phyloP scores from a whole-genome alignment of 306 rosid species.

The Malus orientalis region DNA sequence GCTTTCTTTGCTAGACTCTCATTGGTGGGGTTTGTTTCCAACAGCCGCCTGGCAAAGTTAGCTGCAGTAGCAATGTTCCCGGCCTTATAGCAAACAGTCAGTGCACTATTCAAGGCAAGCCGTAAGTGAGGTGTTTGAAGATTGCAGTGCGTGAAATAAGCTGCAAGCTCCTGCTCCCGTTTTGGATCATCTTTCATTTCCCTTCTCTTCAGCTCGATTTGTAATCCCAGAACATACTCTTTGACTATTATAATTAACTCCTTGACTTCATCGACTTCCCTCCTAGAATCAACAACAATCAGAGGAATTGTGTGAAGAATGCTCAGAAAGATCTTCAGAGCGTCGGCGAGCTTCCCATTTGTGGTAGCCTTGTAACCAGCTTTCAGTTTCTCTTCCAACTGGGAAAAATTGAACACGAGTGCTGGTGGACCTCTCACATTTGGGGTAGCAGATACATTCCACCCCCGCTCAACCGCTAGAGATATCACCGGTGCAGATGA shows the following conservation, averaged over 20 bases:
- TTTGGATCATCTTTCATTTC: conserved; percentile 56
- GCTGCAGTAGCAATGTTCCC: conserved; percentile 82
- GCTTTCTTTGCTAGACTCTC: conserved; percentile 83
- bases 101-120: conserved; percentile 71
- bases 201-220: conserved; percentile 78
- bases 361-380: conserved; percentile 85
- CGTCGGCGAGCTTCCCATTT: conserved; percentile 68
- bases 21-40: conserved; percentile 72
- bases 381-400: conserved; percentile 79
- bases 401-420: conserved; percentile 64
- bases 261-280: conserved; percentile 93
- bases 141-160: conserved; percentile 93
- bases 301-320: conserved; percentile 81
- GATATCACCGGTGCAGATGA: conserved; percentile 68
- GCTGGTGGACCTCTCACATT: conserved; percentile 78
- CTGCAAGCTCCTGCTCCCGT: conserved; percentile 90
- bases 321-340: conserved; percentile 47
- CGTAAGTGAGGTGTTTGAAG: conserved; percentile 88
- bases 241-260: conserved; percentile 71
- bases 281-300: conserved; percentile 79
- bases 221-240: conserved; percentile 73
- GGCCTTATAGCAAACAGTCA: conserved; percentile 68
- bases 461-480: conserved; percentile 81
- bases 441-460: conserved; percentile 72
- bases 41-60: conserved; percentile 73